phyloP scores from a whole-genome alignment of 179 eudicot species.

The Spergularia azorica region DNA sequence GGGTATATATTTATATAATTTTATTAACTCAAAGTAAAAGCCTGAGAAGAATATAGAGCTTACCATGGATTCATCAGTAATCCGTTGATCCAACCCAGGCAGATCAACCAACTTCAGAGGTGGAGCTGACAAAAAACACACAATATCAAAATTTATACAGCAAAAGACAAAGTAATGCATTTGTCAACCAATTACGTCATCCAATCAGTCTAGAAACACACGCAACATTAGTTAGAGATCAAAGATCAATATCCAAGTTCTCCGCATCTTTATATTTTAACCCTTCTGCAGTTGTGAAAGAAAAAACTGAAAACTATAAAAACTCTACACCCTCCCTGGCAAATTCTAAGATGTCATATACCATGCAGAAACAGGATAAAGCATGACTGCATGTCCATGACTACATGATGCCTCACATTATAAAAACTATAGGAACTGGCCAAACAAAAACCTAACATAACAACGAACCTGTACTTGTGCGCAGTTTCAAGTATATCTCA shows the following conservation, averaged over 20 bases:
- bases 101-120: constrained; percentile 88
- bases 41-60: constrained; percentile 28
- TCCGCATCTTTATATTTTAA: not conserved
- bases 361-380: not conserved
- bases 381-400: not conserved
- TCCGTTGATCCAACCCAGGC: constrained; percentile 95
- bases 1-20: not conserved
- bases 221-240: not conserved
- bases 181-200: not conserved
- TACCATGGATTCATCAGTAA: constrained; percentile 88
- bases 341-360: constrained; percentile 3
- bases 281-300: not conserved
- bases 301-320: not conserved
- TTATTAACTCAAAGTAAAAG: not conserved
- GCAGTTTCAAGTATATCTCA: constrained; percentile 87
- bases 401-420: not conserved
- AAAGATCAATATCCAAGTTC: not conserved
- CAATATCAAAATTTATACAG: constrained; percentile 12
- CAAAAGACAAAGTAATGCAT: constrained; percentile 4
- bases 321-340: not conserved
- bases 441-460: constrained; percentile 9
- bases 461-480: constrained; percentile 85
- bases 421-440: not conserved
- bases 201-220: not conserved
- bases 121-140: constrained; percentile 61